Percentiles rank a stretch among this genome's conserved stretches.
Evolutionary conservation across 2,329 filamentous ascomycete species (phyloP).

Genomic region (Alternaria tenuissima): DNA sequence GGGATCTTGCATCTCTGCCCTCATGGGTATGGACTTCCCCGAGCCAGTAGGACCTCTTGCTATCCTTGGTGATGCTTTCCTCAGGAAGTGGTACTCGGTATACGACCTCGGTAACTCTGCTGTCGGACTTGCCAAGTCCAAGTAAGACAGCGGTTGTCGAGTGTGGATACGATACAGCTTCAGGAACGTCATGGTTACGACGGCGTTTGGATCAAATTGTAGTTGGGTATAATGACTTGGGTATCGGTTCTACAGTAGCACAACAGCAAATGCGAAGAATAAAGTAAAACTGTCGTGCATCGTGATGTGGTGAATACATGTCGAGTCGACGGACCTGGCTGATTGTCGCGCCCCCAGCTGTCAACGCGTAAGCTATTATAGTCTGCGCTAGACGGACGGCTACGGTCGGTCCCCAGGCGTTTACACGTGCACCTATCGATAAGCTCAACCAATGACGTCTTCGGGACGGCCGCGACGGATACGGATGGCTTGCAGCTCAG

Average conservation of each 20-base stretch:
- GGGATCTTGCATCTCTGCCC: slow-evolving; percentile 94
- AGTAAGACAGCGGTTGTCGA: slow-evolving; percentile 55
- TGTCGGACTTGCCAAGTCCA: slow-evolving; percentile 88
- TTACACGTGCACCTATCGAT: slow-evolving; percentile 15
- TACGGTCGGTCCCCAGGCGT: not conserved
- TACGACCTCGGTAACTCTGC: slow-evolving; percentile 91
- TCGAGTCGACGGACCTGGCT: not conserved
- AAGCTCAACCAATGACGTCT: slow-evolving; percentile 20
- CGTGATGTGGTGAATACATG: not conserved
- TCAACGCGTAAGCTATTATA: slow-evolving; percentile 4
- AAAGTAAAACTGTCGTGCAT: not conserved
- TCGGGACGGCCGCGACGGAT: not conserved
- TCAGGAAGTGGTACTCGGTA: slow-evolving; percentile 90
- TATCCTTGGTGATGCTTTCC: slow-evolving; percentile 87
- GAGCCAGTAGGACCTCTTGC: slow-evolving; percentile 89
- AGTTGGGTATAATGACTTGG: slow-evolving; percentile 23
- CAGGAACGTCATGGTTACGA: slow-evolving; percentile 13
- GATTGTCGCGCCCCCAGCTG: not conserved
- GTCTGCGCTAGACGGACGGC: slow-evolving; percentile 5
- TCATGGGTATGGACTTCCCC: slow-evolving; percentile 91
- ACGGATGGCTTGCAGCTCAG: slow-evolving; percentile 1
- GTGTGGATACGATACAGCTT: slow-evolving; percentile 5
- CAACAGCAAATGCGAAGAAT: slow-evolving; percentile 20
- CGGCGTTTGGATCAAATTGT: slow-evolving; percentile 35
- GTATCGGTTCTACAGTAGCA: slow-evolving; percentile 19